phyloP scores from a whole-genome alignment of 495 filamentous ascomycete species.

The Podospora anserina region DNA sequence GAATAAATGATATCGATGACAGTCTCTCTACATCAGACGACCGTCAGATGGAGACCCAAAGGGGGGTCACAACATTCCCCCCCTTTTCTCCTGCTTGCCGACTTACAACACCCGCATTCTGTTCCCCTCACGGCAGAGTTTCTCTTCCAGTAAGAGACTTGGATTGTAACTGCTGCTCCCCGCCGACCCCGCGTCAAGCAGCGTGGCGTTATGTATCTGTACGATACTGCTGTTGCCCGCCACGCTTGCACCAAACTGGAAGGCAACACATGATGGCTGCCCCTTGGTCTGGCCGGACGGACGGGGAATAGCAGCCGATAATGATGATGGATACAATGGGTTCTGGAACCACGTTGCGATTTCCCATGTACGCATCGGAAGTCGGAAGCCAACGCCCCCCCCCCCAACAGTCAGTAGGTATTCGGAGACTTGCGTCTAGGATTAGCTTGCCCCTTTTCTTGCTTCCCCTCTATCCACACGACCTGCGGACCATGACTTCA shows the following conservation, averaged over 20 bases:
- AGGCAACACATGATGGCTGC: not conserved
- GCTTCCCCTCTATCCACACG: not conserved
- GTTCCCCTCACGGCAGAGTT: not conserved
- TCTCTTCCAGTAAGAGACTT: not conserved
- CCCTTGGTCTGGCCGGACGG: not conserved
- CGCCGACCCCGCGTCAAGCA: not conserved
- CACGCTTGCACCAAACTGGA: not conserved
- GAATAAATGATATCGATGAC: not conserved
- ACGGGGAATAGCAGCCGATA: not conserved
- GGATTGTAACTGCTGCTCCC: not conserved
- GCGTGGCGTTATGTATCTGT: conserved; percentile 3
- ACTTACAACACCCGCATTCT: not conserved
- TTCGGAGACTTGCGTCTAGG: not conserved
- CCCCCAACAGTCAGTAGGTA: not conserved
- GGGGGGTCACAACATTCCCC: not conserved
- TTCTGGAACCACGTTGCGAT: not conserved
- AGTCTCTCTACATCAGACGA: not conserved
- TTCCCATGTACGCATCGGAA: not conserved
- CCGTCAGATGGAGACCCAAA: not conserved
- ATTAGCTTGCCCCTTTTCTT: not conserved
- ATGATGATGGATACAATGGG: not conserved
- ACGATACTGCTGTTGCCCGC: not conserved
- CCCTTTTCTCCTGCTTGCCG: not conserved
- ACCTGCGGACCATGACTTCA: not conserved
- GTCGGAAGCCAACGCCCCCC: not conserved